A percentile compares a stretch with the other conserved stretches of the same genome.
phyloP scores from a whole-genome alignment of 2,329 filamentous ascomycete genomes.

The Colletotrichum plurivorum region DNA sequence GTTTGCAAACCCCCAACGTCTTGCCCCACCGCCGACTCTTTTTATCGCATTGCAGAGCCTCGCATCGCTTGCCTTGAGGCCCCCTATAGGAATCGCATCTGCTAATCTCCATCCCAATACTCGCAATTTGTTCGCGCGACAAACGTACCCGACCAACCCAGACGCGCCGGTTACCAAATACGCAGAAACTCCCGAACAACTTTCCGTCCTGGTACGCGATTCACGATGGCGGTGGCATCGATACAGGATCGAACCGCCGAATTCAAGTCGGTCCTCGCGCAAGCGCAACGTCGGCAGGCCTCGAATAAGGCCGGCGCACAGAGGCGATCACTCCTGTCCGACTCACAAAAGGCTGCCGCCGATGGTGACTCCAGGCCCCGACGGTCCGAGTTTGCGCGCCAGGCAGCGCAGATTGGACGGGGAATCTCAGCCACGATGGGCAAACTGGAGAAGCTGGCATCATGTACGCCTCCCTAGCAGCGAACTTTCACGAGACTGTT shows the following conservation, averaged over 20 bases:
- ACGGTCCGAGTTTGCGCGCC: slow-evolving; percentile 92
- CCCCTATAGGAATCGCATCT: not conserved
- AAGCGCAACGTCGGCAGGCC: slow-evolving; percentile 85
- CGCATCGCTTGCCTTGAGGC: too few relatives aligned
- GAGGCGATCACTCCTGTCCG: slow-evolving; percentile 83
- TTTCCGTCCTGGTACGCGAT: not conserved
- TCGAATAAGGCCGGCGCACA: slow-evolving; percentile 84
- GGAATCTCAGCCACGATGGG: slow-evolving; percentile 94
- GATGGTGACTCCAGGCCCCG: slow-evolving; percentile 68
- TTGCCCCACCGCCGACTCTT: too few relatives aligned
- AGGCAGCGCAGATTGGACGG: slow-evolving; percentile 91
- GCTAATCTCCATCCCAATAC: slow-evolving; percentile 18
- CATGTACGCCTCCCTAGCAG: slow-evolving; percentile 66
- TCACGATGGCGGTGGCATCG: slow-evolving; percentile 75
- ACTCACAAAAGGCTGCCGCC: slow-evolving; percentile 77
- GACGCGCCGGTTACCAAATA: slow-evolving; percentile 24
- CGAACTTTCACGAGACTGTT: not conserved
- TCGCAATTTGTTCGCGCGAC: slow-evolving; percentile 1
- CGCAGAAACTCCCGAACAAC: not conserved
- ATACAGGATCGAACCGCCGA: slow-evolving; percentile 98
- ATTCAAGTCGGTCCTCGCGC: slow-evolving; percentile 91
- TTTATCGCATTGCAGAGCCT: too few relatives aligned
- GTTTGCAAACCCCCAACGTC: too few relatives aligned
- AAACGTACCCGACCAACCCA: not conserved
- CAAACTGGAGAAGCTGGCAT: slow-evolving; percentile 93